phyloP scores from a whole-genome alignment of 2,329 filamentous ascomycete species.

The Sarocladiaceae sp. region DNA sequence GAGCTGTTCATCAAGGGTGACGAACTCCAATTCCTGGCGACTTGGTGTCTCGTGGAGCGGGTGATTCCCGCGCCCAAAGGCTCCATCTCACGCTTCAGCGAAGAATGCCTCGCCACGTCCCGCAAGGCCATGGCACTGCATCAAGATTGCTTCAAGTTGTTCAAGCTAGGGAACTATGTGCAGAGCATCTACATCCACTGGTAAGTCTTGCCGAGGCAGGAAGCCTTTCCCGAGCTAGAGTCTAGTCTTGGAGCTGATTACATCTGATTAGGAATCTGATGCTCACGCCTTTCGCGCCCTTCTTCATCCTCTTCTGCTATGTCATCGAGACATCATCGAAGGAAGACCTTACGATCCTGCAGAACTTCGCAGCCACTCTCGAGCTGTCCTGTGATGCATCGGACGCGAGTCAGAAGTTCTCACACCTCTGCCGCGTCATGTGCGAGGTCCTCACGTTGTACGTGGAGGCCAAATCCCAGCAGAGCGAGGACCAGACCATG shows the following conservation, averaged over 20 bases:
- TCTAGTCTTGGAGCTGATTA: not conserved
- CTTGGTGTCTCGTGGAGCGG: conserved; percentile 45
- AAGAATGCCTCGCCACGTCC: conserved; percentile 43
- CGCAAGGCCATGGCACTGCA: conserved; percentile 42
- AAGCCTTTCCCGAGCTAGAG: not conserved
- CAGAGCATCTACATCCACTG: conserved; percentile 46
- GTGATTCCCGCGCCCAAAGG: conserved; percentile 41
- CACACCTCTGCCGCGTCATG: conserved; percentile 57
- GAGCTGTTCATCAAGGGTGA: conserved; percentile 40
- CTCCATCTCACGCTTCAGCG: conserved; percentile 37
- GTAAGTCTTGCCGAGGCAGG: conserved; percentile 21
- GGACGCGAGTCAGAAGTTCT: conserved; percentile 53
- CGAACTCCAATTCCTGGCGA: conserved; percentile 40
- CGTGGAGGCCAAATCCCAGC: conserved; percentile 50
- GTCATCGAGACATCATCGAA: conserved; percentile 47
- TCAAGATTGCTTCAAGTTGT: conserved; percentile 36
- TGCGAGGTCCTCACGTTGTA: conserved; percentile 56
- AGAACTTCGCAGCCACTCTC: conserved; percentile 51
- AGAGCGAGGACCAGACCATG: conserved; percentile 39
- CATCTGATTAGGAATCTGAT: conserved; percentile 40
- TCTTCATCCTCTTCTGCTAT: conserved; percentile 54
- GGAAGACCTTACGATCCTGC: conserved; percentile 47
- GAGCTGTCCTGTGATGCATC: conserved; percentile 45
- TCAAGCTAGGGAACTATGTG: conserved; percentile 32
- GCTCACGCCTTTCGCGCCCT: conserved; percentile 52